Base-by-base conservation (phyloP, 208 protist genomes). In the Acanthamoeba culbertsoni region DNA sequence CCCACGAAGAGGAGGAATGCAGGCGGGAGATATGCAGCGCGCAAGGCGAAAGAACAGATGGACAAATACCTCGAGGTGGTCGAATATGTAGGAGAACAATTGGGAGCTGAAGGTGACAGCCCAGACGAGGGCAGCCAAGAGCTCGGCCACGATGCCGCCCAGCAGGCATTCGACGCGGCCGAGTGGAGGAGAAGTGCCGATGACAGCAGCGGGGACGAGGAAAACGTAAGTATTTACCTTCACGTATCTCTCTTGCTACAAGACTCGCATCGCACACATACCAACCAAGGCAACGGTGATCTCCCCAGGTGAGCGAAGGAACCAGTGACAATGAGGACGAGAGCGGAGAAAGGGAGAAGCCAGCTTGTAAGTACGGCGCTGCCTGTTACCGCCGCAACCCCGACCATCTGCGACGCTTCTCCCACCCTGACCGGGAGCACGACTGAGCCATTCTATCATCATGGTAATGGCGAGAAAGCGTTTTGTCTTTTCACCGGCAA, bases 351-450 rank as follows among this genome's bases (percentile, higher is more conserved):
- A 18, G 71, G 37, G 71, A 51, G 26, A 18, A 40, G 37, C 51
- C 48, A 12, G 28, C 51, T 0, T 93, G 91, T 62, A 6, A 14
- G n/a, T 93, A 62, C 53, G 91, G 91, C 51, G 43, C 35, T 42
- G 10, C 48, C 42, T 93, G 91, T 57, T 93, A 90, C 45, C 73
- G 91, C 3, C 77, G 82, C 46, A 93, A 93, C 42, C 40, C 77
- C 1, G 57, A 43, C 20, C 91, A 93, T 42, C 59, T 65, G 12
- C 7, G 31, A 0, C 23, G 51, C 20, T 93, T 65, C 37, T 73
- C 51, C 14, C 91, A 93, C 59, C 55, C 68, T n/a, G n/a, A n/a
- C n/a, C n/a, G n/a, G n/a, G n/a, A n/a, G n/a, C n/a, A n/a, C n/a
- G n/a, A n/a, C n/a, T n/a, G n/a, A n/a, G n/a, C n/a, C n/a, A n/a